Evolutionary conservation across 139 green algal genomes (phyloP), one percentile per base, ranked within the genome.

Genomic region (Parachlorella kessleri): DNA sequence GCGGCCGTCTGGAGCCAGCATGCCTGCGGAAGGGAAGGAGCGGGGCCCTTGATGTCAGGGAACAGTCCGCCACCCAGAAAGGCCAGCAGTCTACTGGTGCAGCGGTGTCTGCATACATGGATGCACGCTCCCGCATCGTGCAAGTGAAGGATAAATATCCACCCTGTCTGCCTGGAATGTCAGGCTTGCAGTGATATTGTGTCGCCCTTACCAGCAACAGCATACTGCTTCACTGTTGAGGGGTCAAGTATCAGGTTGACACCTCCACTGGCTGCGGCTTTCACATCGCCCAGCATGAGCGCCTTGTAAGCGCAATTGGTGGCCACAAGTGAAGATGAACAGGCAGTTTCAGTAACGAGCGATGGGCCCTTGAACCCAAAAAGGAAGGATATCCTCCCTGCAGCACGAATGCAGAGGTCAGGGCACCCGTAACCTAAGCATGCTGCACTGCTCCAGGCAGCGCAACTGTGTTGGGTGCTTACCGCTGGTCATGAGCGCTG

Each of bases 311-410:
- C 94, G 4, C 80, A 68, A 59, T 96, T 87, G 0, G 77, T 32
- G 1, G 89, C 90, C 26, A 96, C 92, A 35, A 97, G 80, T 2
- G 90, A 92, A 0, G 90, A 93, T 4, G 90, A 95, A 84, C 94
- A 97, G 3, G 92, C 94, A 0, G 92, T 97, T 78, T 97, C 94
- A 0, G 97, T 77, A 37, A 85, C 86, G 2, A 96, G 42, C 33
- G 86, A 79, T 3, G 94, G 88, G 0, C 93, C 94, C 7, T 75
- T 75, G 35, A 97, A 86, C 1, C 84, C 87, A 82, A 96, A 96
- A 1, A 82, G 80, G 80, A 91, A 98, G 3, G 88, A 85, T 9
- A 97, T 73, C 5, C 93, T 85, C 9, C 90, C 92, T 23, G 90
- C 88, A 5, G 88, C 76, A 3, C 93, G 88, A 40, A 80, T 91